Conservation (phyloP, 805 yeast species). For the Nakazawaea ernobii region DNA sequence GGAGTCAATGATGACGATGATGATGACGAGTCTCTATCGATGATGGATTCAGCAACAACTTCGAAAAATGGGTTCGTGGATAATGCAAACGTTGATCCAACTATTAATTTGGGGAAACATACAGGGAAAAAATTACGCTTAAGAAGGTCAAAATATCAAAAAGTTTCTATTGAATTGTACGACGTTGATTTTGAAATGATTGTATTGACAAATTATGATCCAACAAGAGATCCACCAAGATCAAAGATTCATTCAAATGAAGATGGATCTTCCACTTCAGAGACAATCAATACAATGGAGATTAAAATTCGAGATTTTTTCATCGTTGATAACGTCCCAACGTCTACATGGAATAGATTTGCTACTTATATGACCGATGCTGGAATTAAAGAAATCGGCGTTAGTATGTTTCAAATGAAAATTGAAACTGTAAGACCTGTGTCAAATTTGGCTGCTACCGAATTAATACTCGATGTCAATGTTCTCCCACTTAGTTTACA, state of each 20-base stretch:
- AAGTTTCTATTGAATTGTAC: slow-evolving; percentile 48
- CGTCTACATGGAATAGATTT: slow-evolving; percentile 89
- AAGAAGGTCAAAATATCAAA: slow-evolving; percentile 59
- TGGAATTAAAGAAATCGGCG: slow-evolving; percentile 66
- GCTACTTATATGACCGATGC: slow-evolving; percentile 61
- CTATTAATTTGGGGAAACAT: slow-evolving; percentile 27
- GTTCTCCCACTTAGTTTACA: slow-evolving; percentile 75
- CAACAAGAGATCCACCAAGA: slow-evolving; percentile 31
- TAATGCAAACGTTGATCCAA: slow-evolving; percentile 15
- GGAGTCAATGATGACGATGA: slow-evolving; percentile 3
- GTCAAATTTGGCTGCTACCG: slow-evolving; percentile 59
- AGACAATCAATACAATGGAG: slow-evolving; percentile 42
- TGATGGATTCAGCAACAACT: background rate
- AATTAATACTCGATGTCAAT: slow-evolving; percentile 45
- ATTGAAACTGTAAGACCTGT: slow-evolving; percentile 63
- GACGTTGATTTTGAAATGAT: slow-evolving; percentile 45
- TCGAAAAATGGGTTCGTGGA: background rate
- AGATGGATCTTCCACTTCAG: slow-evolving; percentile 29
- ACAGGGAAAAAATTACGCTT: slow-evolving; percentile 43
- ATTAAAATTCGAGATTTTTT: slow-evolving; percentile 49
- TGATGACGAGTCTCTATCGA: background rate
- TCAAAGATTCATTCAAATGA: slow-evolving; percentile 17
- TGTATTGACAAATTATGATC: slow-evolving; percentile 43
- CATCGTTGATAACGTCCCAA: slow-evolving; percentile 70
- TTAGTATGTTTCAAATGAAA: slow-evolving; percentile 51